Conservation (phyloP, 1,284 basidiomycete genomes). For the Calocybe gambosa region DNA sequence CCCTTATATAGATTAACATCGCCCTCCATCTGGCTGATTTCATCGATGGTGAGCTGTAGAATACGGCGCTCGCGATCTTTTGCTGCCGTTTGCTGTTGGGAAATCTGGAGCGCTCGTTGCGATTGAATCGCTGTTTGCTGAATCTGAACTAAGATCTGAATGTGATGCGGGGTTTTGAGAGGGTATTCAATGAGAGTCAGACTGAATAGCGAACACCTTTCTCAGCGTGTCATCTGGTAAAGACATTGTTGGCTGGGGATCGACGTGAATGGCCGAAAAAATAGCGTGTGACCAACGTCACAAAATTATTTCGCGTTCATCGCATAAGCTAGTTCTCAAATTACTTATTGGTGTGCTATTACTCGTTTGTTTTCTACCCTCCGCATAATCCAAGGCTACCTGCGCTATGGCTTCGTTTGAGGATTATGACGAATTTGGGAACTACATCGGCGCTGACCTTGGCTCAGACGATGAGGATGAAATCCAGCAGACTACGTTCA, state of each 20-base stretch:
- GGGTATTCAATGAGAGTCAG: conserved; percentile 13
- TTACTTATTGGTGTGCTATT: not conserved
- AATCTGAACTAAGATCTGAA: conserved; percentile 84
- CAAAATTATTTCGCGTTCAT: conserved; percentile 26
- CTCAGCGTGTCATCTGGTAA: conserved; percentile 83
- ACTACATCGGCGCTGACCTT: conserved; percentile 91
- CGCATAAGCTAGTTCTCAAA: not conserved
- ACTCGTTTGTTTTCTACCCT: not conserved
- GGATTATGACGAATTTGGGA: conserved; percentile 90
- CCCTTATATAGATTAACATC: conserved; percentile 83
- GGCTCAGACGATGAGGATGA: conserved; percentile 83
- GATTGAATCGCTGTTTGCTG: conserved; percentile 81
- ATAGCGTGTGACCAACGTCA: conserved; percentile 22
- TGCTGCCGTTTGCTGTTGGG: conserved; percentile 64
- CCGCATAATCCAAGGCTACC: not conserved
- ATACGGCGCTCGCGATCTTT: conserved; percentile 87
- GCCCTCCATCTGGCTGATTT: conserved; percentile 58
- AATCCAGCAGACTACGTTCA: conserved; percentile 44
- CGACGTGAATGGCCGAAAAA: too few relatives aligned
- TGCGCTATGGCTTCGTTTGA: conserved; percentile 70
- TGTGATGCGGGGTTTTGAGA: conserved; percentile 13
- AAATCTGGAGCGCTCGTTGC: conserved; percentile 67
- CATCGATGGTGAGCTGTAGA: conserved; percentile 79
- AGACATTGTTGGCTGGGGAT: conserved; percentile 43
- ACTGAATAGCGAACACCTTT: conserved; percentile 47